Evolutionary conservation across 495 filamentous ascomycete genomes (phyloP), one percentile per base, ranked within the genome.

Genomic region (Xylaria longipes): DNA sequence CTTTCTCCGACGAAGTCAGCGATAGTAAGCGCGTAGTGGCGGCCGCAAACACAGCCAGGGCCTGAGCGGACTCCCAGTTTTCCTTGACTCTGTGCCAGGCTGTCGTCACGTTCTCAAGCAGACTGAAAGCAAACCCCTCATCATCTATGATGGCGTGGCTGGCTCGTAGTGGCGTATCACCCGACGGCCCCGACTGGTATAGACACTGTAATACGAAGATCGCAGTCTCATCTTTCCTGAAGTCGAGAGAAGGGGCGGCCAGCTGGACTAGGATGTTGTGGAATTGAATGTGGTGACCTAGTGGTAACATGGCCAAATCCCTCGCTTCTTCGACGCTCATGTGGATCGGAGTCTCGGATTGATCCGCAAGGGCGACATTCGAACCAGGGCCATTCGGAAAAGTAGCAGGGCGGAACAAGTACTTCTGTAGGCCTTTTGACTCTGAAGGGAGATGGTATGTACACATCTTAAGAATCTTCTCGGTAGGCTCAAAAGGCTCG

Each of bases 191-290:
- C 3, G 80, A 82, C 69, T 90, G 87, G 57, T 82, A 79, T 35
- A 82, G 81, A 15, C 84, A 81, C 71, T 91, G 89, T 15, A 83
- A 74, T 6, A 89, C 54, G 33, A 89, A 78, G 0, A 84, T 65
- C 9, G 73, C 73, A 0, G 86, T 87, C 31, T 86, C 80, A 7
- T 80, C 64, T 29, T 84, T 82, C 31, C 81, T 86, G 52, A 86
- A 83, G 52, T 84, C 81, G 1, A 91, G 45, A 11, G 77, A 79
- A 3, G 84, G 84, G 5, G 78, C 75, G 1, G 74, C 72, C n/a
- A 91, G 76, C 71, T 90, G 84, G 20, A 82, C 71, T 0, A 87
- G 75, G 20, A 91, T 83, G 61, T 90, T 90, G 39, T 83, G 74
- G 85, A 87, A 88, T 58, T 90, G 87, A 31, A 90, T 76, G 0